A percentile compares a stretch with the other conserved stretches of the same genome.
phyloP scores from a whole-genome alignment of 106 monocot genomes.

The Allium fistulosum region DNA sequence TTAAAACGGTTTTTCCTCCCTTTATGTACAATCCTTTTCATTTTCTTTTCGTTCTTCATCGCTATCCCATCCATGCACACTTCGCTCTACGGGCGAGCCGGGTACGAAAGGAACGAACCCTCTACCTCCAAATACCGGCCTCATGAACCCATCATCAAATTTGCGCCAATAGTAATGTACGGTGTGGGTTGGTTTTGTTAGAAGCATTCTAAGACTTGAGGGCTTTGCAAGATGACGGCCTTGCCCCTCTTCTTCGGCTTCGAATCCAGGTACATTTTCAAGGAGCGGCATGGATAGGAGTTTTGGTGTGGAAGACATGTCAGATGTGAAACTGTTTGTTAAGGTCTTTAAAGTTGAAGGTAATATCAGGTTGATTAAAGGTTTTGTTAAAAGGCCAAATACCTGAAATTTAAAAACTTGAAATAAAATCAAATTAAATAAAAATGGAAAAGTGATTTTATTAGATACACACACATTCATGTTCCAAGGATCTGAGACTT shows the following conservation, averaged over 20 bases:
- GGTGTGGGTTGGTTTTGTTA: slow-evolving; percentile 35
- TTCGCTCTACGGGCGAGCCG: slow-evolving; percentile 68
- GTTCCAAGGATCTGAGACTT: neutral
- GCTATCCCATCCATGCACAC: slow-evolving; percentile 15
- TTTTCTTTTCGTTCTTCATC: neutral
- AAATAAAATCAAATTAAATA: neutral
- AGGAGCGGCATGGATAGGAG: slow-evolving; percentile 44
- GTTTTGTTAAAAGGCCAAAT: slow-evolving; percentile 85
- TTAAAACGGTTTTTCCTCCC: neutral
- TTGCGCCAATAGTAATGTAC: slow-evolving; percentile 85
- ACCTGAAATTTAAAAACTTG: slow-evolving; percentile 35
- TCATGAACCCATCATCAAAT: slow-evolving; percentile 76
- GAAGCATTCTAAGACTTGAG: slow-evolving; percentile 59
- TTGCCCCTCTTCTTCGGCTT: slow-evolving; percentile 24
- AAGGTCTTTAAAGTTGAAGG: slow-evolving; percentile 16
- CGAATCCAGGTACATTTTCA: slow-evolving; percentile 35
- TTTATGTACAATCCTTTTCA: neutral
- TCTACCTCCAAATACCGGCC: slow-evolving; percentile 81
- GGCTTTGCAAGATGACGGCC: slow-evolving; percentile 11
- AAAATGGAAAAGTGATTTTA: neutral
- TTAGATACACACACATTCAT: neutral
- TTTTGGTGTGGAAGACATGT: slow-evolving; percentile 44
- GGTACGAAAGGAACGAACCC: slow-evolving; percentile 78
- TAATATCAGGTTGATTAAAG: slow-evolving; percentile 54
- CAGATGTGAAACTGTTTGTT: slow-evolving; percentile 23